A percentile compares a stretch with the other conserved stretches of the same genome.
Evolutionary conservation across 2,329 filamentous ascomycete genomes (phyloP).

Genomic region (Aspergillus jensenii): DNA sequence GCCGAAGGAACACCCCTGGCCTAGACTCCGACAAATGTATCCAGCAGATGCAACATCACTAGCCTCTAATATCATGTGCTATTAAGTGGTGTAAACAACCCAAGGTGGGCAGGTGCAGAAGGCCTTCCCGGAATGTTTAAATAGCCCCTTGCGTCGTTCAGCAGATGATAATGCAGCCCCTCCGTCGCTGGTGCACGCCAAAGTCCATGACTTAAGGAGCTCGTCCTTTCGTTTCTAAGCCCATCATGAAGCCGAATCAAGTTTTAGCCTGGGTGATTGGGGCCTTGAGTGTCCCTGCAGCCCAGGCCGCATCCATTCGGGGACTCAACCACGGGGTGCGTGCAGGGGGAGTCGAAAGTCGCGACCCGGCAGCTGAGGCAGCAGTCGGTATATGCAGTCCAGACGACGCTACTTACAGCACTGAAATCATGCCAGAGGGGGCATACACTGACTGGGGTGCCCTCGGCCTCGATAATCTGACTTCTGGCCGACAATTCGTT

Average conservation of each 20-base stretch:
- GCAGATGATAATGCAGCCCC: not conserved
- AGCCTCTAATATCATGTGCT: not conserved
- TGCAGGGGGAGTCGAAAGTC: not conserved
- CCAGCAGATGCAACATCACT: not conserved
- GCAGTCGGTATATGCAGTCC: not conserved
- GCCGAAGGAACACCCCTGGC: not conserved
- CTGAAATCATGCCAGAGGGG: constrained; percentile 5
- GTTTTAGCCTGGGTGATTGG: not conserved
- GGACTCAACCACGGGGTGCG: not conserved
- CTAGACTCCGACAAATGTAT: not conserved
- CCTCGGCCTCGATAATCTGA: not conserved
- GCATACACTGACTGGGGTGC: constrained; percentile 10
- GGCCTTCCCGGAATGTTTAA: not conserved
- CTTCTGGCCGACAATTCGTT: constrained; percentile 4
- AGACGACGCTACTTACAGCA: constrained; percentile 5
- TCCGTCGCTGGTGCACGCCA: not conserved
- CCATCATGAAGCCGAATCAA: not conserved
- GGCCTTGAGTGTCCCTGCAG: not conserved
- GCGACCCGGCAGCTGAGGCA: not conserved
- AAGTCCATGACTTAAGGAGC: not conserved
- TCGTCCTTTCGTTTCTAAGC: not conserved
- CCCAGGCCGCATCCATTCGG: not conserved
- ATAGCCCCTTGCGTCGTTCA: not conserved
- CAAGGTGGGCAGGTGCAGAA: not conserved
- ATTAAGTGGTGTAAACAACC: not conserved